Percentiles rank a stretch among this genome's conserved stretches.
Conservation (phyloP, 306 rosid species). For the Betula pendula region DNA sequence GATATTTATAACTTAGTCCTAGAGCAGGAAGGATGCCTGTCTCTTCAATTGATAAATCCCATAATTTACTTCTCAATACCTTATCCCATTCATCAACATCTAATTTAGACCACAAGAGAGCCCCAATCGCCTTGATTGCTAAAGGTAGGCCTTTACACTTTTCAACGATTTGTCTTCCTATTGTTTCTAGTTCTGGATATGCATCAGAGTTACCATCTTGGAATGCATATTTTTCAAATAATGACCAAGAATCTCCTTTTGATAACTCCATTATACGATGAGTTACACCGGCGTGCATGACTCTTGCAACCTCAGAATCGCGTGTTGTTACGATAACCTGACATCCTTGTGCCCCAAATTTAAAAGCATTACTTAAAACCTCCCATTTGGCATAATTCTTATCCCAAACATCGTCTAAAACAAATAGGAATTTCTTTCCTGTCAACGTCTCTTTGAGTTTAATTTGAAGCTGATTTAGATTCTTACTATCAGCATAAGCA, state of each 20-base stretch:
- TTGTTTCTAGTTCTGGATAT: not conserved
- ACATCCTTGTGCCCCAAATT: constrained; percentile 11
- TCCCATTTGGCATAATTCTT: constrained; percentile 1
- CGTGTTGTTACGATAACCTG: constrained; percentile 15
- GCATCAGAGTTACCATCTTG: not conserved
- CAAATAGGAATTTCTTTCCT: not conserved
- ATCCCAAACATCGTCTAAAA: constrained; percentile 26
- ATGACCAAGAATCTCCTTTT: constrained; percentile 4
- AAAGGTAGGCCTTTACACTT: constrained; percentile 25
- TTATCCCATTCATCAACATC: not conserved
- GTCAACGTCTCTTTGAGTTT: not conserved
- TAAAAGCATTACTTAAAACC: constrained; percentile 5
- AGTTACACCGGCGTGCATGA: not conserved
- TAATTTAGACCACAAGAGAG: not conserved
- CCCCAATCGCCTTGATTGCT: constrained; percentile 24
- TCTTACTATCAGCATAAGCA: not conserved
- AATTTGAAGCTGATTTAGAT: constrained; percentile 2
- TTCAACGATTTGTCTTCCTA: constrained; percentile 10
- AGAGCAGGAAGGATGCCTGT: constrained; percentile 6
- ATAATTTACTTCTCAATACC: constrained; percentile 11
- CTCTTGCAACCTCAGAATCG: not conserved
- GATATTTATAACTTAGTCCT: constrained; percentile 13
- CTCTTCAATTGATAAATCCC: not conserved
- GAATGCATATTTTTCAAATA: constrained; percentile 22
- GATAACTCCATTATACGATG: not conserved